These are phyloP conservation scores for Jatropha podagrica DNA, from an alignment of 441 rosid genomes.

Conservation along the genomic window DNA sequence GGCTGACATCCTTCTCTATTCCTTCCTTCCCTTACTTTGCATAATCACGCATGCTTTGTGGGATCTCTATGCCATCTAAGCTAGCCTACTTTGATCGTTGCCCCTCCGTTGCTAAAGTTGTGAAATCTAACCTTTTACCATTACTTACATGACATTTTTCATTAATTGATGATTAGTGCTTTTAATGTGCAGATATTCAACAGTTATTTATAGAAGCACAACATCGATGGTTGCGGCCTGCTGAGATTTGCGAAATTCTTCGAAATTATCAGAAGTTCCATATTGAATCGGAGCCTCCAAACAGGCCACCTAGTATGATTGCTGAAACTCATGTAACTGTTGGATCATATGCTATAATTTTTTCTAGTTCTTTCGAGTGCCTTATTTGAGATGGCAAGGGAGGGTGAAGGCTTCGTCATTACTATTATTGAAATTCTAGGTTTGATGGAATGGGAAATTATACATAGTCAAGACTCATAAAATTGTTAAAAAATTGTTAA, in stretches of 20 bases:
- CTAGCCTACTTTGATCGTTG: not conserved
- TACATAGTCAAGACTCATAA: not conserved
- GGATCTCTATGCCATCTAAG: not conserved
- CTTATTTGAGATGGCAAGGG: not conserved
- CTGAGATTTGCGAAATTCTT: constrained; percentile 95
- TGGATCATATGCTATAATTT: not conserved
- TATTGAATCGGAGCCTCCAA: constrained; percentile 77
- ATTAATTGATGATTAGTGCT: constrained; percentile 12
- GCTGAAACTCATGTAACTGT: constrained; percentile 6
- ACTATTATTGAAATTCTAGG: not conserved
- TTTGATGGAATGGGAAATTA: not conserved
- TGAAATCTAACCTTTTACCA: not conserved
- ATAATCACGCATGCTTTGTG: not conserved
- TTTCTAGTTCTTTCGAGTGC: not conserved
- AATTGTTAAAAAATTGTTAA: not conserved
- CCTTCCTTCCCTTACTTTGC: not conserved
- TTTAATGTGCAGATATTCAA: constrained; percentile 57
- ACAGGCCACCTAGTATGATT: constrained; percentile 74
- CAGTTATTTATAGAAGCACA: constrained; percentile 80
- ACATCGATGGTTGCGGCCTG: constrained; percentile 94
- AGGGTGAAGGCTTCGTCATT: not conserved
- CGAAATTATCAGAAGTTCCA: constrained; percentile 75
- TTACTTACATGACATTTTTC: not conserved
- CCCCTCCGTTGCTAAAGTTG: not conserved
- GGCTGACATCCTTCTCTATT: not conserved